Evolutionary conservation across 106 monocot species (phyloP).

Genomic region (Apostasia ramifera): DNA sequence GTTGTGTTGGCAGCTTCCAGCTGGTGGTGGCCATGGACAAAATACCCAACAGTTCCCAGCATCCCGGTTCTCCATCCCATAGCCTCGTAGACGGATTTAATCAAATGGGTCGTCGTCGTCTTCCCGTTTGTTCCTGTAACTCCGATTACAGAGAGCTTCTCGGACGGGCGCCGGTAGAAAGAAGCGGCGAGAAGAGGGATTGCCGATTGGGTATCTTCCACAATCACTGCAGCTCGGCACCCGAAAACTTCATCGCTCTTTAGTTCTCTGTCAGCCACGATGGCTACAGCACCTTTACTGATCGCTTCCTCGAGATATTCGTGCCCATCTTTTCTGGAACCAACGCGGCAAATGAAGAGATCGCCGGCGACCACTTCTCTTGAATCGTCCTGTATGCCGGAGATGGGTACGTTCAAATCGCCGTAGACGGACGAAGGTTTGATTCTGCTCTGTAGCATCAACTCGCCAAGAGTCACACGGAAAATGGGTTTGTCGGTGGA

Average conservation of each 20-base stretch:
- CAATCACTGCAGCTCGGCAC: constrained; percentile 35
- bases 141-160: constrained; percentile 46
- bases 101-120: constrained; percentile 55
- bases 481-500: constrained; percentile 27
- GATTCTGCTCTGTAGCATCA: constrained; percentile 41
- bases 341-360: constrained; percentile 40
- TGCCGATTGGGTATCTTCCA: constrained; percentile 43
- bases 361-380: constrained; percentile 40
- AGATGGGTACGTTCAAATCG: constrained; percentile 34
- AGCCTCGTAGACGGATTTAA: constrained; percentile 55
- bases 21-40: constrained; percentile 35
- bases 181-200: constrained; percentile 44
- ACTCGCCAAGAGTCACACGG: constrained; percentile 31
- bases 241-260: constrained; percentile 23
- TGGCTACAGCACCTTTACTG: constrained; percentile 49
- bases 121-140: constrained; percentile 62
- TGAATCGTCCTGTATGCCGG: constrained; percentile 56
- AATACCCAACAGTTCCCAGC: constrained; percentile 44
- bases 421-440: constrained; percentile 40
- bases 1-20: constrained; percentile 37
- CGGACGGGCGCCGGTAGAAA: constrained; percentile 51
- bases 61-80: constrained; percentile 47
- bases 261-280: constrained; percentile 37
- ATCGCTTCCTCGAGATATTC: constrained; percentile 39
- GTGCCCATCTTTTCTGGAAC: constrained; percentile 37